A percentile compares a stretch with the other conserved stretches of the same genome.
phyloP scores from a whole-genome alignment of 2,329 filamentous ascomycete genomes.

The Cladophialophora chaetospira region DNA sequence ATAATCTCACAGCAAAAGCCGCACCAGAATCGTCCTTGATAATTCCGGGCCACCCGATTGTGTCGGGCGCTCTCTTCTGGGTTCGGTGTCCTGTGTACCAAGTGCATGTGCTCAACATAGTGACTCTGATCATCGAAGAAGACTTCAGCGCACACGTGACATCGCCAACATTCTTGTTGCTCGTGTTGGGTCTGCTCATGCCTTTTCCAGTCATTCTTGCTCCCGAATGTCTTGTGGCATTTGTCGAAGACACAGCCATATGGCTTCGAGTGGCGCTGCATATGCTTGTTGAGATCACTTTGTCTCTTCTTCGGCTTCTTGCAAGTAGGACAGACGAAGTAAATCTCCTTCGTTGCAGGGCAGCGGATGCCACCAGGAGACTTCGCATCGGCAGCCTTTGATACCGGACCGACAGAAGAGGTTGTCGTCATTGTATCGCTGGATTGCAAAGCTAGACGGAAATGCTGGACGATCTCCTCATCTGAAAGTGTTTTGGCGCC shows the following conservation, averaged over 20 bases:
- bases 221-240: conserved; percentile 78
- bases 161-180: conserved; percentile 71
- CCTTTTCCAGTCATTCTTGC: conserved; percentile 91
- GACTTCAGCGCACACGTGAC: conserved; percentile 41
- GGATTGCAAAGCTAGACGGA: conserved; percentile 13
- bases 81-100: conserved; percentile 1
- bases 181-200: conserved; percentile 82
- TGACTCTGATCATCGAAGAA: conserved; percentile 38
- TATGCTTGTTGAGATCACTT: conserved; percentile 68
- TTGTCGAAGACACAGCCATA: conserved; percentile 75
- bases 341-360: conserved; percentile 4
- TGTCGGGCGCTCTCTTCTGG: conserved; percentile 44
- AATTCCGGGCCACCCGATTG: conserved; percentile 65
- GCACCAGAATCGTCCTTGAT: conserved; percentile 76
- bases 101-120: conserved; percentile 57
- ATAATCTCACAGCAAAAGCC: conserved; percentile 72
- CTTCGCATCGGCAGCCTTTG: conserved; percentile 4
- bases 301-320: conserved; percentile 21
- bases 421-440: conserved; percentile 13
- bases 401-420: conserved; percentile 7
- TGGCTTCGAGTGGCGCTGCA: conserved; percentile 76
- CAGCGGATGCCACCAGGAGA: not conserved
- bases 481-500: conserved; percentile 8
- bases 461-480: conserved; percentile 16
- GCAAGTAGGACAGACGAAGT: conserved; percentile 22